These are phyloP conservation scores for Theileria annulata DNA, from an alignment of 169 alveolate genomes.

Conservation along the genomic window DNA sequence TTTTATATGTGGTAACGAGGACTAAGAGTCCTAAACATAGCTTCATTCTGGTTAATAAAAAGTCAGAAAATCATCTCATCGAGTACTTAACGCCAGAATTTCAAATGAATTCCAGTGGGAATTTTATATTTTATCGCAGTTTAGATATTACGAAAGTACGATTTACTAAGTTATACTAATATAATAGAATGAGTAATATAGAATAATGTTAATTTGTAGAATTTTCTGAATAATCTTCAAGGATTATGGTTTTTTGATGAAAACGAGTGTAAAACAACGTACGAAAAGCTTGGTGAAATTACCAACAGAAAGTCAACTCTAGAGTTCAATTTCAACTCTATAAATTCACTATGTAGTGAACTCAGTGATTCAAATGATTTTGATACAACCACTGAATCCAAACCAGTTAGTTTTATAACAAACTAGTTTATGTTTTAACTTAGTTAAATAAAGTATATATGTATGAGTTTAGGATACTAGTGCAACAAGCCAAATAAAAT, in stretches of 20 bases:
- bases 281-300: conserved; percentile 24
- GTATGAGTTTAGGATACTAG: no score
- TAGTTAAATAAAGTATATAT: no score
- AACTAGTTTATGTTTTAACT: no score
- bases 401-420: no score
- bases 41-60: conserved; percentile 69
- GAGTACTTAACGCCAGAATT: conserved; percentile 70
- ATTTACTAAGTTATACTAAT: not conserved
- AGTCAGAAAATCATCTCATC: conserved; percentile 70
- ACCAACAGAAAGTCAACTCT: conserved; percentile 31
- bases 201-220: conserved; percentile 13
- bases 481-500: not conserved
- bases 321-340: not conserved
- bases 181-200: not conserved
- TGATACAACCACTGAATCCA: no score
- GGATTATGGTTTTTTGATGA: conserved; percentile 64
- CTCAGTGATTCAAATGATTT: no score
- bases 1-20: conserved; percentile 64
- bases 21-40: conserved; percentile 50
- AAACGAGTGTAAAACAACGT: conserved; percentile 41
- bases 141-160: conserved; percentile 41
- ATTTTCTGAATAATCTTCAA: conserved; percentile 20
- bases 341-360: not conserved
- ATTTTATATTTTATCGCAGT: conserved; percentile 68
- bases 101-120: conserved; percentile 61